These are phyloP conservation scores for Fagus sylvatica DNA, from an alignment of 306 rosid species.

Conservation along the genomic window DNA sequence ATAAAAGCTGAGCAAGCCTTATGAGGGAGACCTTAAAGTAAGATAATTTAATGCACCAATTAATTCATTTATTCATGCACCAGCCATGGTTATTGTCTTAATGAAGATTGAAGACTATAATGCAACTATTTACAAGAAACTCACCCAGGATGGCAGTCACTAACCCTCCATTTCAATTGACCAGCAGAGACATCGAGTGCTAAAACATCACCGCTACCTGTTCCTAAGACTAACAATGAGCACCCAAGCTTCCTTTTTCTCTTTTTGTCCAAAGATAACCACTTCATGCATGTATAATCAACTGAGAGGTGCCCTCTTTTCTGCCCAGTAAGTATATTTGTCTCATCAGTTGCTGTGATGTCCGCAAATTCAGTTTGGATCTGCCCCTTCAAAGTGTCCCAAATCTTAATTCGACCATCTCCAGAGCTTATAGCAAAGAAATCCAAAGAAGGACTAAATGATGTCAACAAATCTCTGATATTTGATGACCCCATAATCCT, in stretches of 20 bases:
- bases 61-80: not conserved
- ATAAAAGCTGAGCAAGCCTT: not conserved
- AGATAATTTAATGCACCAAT: not conserved
- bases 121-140: not conserved
- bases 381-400: constrained; percentile 87
- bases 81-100: not conserved
- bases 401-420: constrained; percentile 93
- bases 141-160: constrained; percentile 94
- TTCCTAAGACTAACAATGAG: constrained; percentile 80
- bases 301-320: constrained; percentile 85
- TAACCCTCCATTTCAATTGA: constrained; percentile 72
- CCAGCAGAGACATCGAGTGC: constrained; percentile 85
- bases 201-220: constrained; percentile 85
- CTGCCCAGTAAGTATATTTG: constrained; percentile 43
- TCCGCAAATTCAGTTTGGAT: constrained; percentile 87
- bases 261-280: constrained; percentile 74
- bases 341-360: constrained; percentile 49
- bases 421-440: constrained; percentile 79
- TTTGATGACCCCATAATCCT: constrained; percentile 46
- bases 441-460: constrained; percentile 77
- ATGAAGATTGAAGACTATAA: not conserved
- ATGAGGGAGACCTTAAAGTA: not conserved
- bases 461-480: constrained; percentile 72
- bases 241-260: constrained; percentile 72
- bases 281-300: constrained; percentile 93